Evolutionary conservation across 164 flowering plant genomes (phyloP).

Genomic region (Vitis cinerea): DNA sequence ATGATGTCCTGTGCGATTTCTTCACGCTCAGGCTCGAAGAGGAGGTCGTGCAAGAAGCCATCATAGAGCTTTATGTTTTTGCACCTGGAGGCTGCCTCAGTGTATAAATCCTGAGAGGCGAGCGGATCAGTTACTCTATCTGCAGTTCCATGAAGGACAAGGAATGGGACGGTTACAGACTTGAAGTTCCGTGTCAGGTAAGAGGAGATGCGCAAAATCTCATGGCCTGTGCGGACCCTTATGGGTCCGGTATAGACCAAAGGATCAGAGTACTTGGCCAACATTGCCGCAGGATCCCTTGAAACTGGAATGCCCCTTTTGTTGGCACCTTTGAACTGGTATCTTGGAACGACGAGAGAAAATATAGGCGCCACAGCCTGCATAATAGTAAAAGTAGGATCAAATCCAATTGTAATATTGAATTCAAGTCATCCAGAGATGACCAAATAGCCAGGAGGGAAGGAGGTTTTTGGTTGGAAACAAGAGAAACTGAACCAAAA

Average conservation of each 20-base stretch:
- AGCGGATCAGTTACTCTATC: slow-evolving; percentile 91
- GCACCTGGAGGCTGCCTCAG: slow-evolving; percentile 68
- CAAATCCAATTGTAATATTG: too few relatives aligned
- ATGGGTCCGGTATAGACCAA: slow-evolving; percentile 96
- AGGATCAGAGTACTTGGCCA: slow-evolving; percentile 94
- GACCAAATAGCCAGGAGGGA: too few relatives aligned
- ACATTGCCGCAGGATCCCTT: slow-evolving; percentile 85
- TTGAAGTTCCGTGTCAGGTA: slow-evolving; percentile 73
- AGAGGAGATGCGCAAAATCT: slow-evolving; percentile 81
- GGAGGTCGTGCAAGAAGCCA: slow-evolving; percentile 93
- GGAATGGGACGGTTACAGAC: slow-evolving; percentile 80
- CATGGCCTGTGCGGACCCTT: slow-evolving; percentile 92
- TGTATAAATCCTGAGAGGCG: slow-evolving; percentile 86
- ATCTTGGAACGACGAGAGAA: slow-evolving; percentile 75
- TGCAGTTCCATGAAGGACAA: slow-evolving; percentile 93
- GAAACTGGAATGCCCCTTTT: slow-evolving; percentile 95
- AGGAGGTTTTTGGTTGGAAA: too few relatives aligned
- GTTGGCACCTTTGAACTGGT: slow-evolving; percentile 97
- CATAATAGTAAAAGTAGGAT: background rate
- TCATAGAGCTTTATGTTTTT: slow-evolving; percentile 93
- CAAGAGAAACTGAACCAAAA: too few relatives aligned
- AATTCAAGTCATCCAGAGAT: too few relatives aligned
- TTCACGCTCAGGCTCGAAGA: slow-evolving; percentile 92
- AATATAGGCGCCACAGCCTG: slow-evolving; percentile 92
- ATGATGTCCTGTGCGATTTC: slow-evolving; percentile 84